phyloP scores from a whole-genome alignment of 371 early-diverging fungal species.

The Smittium mucronatum region DNA sequence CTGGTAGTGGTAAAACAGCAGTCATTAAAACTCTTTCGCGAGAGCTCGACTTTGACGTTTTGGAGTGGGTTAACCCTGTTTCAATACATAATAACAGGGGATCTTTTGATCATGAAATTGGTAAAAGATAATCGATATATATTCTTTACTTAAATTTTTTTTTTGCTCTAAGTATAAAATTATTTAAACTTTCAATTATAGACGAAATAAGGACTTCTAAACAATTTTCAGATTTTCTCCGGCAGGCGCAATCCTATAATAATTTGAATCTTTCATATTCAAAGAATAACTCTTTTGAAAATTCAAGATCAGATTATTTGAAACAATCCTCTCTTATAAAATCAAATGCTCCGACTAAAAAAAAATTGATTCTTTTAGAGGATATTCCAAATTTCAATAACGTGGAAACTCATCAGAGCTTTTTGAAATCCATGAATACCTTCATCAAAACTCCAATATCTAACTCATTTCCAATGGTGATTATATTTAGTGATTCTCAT shows the following conservation, averaged over 20 bases:
- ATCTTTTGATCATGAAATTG: no score
- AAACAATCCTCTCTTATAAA: no score
- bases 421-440: neutral
- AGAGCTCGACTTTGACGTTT: slow-evolving; percentile 41
- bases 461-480: slow-evolving; percentile 4
- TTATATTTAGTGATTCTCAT: slow-evolving; percentile 8
- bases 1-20: slow-evolving; percentile 61
- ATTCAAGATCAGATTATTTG: no score
- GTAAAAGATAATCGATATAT: no score
- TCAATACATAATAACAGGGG: slow-evolving; percentile 19
- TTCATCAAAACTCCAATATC: slow-evolving; percentile 1
- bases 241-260: slow-evolving; percentile 5
- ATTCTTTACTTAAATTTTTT: no score
- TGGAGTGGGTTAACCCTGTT: slow-evolving; percentile 58
- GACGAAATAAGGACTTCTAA: slow-evolving; percentile 6
- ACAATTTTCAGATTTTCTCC: slow-evolving; percentile 9
- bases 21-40: slow-evolving; percentile 39
- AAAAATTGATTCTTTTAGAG: slow-evolving; percentile 10
- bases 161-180: no score
- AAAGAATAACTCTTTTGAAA: no score
- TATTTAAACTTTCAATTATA: no score
- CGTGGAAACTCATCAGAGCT: neutral
- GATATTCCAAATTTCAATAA: slow-evolving; percentile 13
- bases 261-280: slow-evolving; percentile 3
- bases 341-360: no score